Evolutionary conservation across 192 early-diverging fungal species (phyloP).

Genomic region (Entophlyctis luteolus): DNA sequence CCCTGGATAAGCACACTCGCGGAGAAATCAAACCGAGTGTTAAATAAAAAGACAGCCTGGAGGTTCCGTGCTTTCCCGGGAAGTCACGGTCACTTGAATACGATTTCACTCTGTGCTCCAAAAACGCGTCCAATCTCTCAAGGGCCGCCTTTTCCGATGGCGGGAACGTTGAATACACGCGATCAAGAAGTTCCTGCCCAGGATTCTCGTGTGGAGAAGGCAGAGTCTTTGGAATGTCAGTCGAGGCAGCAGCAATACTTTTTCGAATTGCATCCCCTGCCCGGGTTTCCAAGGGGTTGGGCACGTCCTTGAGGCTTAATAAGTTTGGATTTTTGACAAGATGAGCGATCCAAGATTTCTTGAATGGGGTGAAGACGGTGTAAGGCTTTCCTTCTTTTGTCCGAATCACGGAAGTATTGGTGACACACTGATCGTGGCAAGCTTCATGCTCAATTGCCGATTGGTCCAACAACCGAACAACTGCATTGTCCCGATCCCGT

Average conservation of each 20-base stretch:
- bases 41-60: conserved; percentile 48
- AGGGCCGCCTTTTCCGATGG: conserved; percentile 53
- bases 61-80: conserved; percentile 28
- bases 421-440: conserved; percentile 57
- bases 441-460: neutral
- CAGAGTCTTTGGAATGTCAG: neutral
- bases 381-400: conserved; percentile 47
- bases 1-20: conserved; percentile 50
- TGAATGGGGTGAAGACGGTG: conserved; percentile 53
- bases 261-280: neutral
- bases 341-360: conserved; percentile 26
- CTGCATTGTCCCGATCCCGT: conserved; percentile 33
- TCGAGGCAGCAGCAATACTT: neutral
- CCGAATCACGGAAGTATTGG: conserved; percentile 44
- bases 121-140: conserved; percentile 35
- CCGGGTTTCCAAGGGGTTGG: neutral
- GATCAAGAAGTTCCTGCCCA: neutral
- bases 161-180: conserved; percentile 34
- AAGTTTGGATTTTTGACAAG: neutral
- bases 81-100: conserved; percentile 51
- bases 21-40: conserved; percentile 49
- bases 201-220: neutral
- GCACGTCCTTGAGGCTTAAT: neutral
- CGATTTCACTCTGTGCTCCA: conserved; percentile 12
- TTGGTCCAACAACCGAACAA: conserved; percentile 17